Base-by-base conservation (phyloP, 441 rosid species). In the Pelargonium australe region DNA sequence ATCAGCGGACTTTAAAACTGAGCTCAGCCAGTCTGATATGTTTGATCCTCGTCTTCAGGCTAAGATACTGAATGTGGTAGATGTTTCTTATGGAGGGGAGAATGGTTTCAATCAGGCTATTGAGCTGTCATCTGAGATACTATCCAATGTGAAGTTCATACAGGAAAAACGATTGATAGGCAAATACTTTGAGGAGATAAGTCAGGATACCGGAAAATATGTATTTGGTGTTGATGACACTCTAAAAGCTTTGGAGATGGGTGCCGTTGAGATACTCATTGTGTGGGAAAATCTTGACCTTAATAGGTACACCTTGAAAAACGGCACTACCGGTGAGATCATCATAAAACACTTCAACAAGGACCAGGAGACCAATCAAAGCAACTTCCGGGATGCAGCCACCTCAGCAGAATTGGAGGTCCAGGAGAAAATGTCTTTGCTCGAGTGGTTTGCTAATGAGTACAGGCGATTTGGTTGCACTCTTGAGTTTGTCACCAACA, bases 401-500 rank as follows among this genome's bases (percentile, higher is more conserved):
- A 49, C 57, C 57, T 49, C 57, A 13, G 57, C 57, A 1, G 57
- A 49, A 49, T 13, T 49, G 57, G 57, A 49, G 57, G 57, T 49
- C n/a, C 57, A 49, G 57, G 57, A 49, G 16, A 49, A 49, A 10
- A 49, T 13, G n/a, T 49, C 57, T 49, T 13, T 49, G 57, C 57
- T 49, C 2, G 57, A 49, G 57, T 49, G 57, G 57, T 49, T 49
- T 49, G 57, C 57, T 4, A 49, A 49, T 13, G 57, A 49, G 57
- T 49, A 49, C 57, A 49, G n/a, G 57, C 13, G n/a, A 49, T 49
- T 49, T 49, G 57, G 57, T 13, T 49, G 57, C 16, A 12, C 57
- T 49, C 57, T 49, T 13, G 57, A 49, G 57, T 49, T 49, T 49
- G 57, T 49, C 57, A 49, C 57, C 57, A 49, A 49, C 57, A 49